Evolutionary conservation across 306 rosid genomes (phyloP).

Genomic region (Cucurbita maxima): DNA sequence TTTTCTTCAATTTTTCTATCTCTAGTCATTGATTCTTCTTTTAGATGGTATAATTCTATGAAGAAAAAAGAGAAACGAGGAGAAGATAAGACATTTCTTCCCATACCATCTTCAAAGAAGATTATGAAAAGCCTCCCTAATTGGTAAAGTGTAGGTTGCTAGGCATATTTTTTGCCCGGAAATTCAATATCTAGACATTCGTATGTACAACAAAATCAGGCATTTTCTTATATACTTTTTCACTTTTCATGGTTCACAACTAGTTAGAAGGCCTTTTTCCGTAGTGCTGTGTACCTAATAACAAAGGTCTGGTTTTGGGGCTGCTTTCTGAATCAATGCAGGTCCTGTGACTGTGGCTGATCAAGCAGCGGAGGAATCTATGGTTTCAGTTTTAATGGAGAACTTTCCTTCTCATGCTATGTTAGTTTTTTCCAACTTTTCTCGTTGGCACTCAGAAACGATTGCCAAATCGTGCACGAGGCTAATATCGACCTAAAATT

Average conservation of each 20-base stretch:
- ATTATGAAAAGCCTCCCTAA: neutral
- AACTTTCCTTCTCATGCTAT: conserved; percentile 76
- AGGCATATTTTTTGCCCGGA: neutral
- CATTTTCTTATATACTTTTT: neutral
- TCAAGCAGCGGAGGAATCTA: conserved; percentile 76
- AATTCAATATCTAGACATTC: neutral
- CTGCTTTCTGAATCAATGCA: conserved; percentile 9
- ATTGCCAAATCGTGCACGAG: neutral
- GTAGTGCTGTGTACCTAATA: neutral
- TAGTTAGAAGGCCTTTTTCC: neutral
- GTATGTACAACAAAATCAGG: neutral
- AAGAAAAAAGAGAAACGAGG: neutral
- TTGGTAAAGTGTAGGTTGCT: neutral
- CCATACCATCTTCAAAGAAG: neutral
- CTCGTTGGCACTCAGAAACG: neutral
- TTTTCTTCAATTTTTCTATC: neutral
- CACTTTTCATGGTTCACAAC: neutral
- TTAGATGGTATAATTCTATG: neutral
- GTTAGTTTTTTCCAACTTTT: conserved; percentile 19
- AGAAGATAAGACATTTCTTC: neutral
- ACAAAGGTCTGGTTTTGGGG: neutral
- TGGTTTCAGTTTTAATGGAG: conserved; percentile 46
- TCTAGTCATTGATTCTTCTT: neutral
- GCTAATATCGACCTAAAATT: neutral
- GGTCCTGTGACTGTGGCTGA: conserved; percentile 96